Conservation (phyloP, 352 stramenopile genomes). For the Phytophthora hibernalis region DNA sequence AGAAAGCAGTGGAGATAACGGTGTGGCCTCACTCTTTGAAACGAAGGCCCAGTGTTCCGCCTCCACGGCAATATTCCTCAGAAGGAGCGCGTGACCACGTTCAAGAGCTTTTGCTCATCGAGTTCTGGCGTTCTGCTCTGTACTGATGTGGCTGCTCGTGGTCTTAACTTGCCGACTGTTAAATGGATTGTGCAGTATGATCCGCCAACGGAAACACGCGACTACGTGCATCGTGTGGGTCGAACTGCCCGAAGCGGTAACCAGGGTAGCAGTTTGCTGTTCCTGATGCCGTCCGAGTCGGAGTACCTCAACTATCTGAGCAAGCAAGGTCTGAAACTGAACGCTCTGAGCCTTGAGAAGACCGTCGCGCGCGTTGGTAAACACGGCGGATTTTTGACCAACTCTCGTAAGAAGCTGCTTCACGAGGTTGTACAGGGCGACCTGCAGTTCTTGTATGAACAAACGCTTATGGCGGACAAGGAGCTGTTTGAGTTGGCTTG, state of each 20-base stretch:
- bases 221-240: constrained; percentile 99
- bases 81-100: constrained; percentile 96
- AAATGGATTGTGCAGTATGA: constrained; percentile 99
- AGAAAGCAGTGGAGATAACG: constrained; percentile 73
- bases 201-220: constrained; percentile 97
- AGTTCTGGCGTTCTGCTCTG: constrained; percentile 95
- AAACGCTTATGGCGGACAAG: constrained; percentile 83
- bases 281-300: constrained; percentile 97
- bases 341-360: constrained; percentile 88
- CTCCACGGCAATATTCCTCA: constrained; percentile 97
- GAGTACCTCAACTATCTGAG: constrained; percentile 95
- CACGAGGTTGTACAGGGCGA: constrained; percentile 86
- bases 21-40: constrained; percentile 64
- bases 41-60: constrained; percentile 67
- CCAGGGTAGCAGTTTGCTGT: constrained; percentile 95
- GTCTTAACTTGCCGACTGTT: constrained; percentile 98
- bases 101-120: constrained; percentile 94
- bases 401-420: constrained; percentile 81
- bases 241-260: constrained; percentile 99
- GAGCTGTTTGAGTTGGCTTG: constrained; percentile 86
- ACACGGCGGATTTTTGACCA: constrained; percentile 61
- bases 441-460: constrained; percentile 85
- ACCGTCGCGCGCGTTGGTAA: constrained; percentile 72
- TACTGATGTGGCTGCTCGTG: constrained; percentile 98
- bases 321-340: constrained; percentile 82